phyloP scores from a whole-genome alignment of 805 yeast species.

The Ogataea nakhonphanomensis region DNA sequence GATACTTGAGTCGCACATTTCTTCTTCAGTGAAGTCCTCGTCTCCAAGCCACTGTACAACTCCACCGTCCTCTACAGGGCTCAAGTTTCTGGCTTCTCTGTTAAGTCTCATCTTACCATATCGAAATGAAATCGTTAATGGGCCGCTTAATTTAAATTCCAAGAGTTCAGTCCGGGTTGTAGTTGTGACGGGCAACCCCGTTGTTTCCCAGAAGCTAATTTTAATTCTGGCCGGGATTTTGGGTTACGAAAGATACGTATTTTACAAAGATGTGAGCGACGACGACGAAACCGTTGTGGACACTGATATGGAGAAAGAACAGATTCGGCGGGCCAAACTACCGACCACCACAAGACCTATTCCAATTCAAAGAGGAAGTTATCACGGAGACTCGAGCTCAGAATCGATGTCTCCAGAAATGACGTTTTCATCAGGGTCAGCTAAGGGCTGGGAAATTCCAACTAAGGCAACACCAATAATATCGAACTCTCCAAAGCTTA shows the following conservation, averaged over 20 bases:
- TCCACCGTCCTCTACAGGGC: conserved; percentile 9
- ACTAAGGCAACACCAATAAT: conserved; percentile 22
- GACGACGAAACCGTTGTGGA: conserved; percentile 5
- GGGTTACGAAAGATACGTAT: conserved; percentile 32
- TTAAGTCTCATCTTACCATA: conserved; percentile 44
- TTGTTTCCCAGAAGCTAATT: conserved; percentile 51
- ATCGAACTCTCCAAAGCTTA: conserved; percentile 21
- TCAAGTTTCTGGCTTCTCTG: conserved; percentile 45
- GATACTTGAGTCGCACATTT: conserved; percentile 9
- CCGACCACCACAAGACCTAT: conserved; percentile 19
- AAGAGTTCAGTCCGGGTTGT: conserved; percentile 41
- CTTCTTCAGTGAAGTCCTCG: conserved; percentile 2
- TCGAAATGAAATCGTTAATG: conserved; percentile 33
- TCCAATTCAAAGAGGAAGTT: conserved; percentile 18
- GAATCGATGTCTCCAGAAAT: conserved; percentile 15
- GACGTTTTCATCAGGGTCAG: conserved; percentile 15
- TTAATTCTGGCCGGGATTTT: conserved; percentile 51
- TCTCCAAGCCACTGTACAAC: neutral
- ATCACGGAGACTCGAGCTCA: conserved; percentile 2
- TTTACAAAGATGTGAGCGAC: conserved; percentile 1
- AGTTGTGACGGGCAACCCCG: conserved; percentile 54
- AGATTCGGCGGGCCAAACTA: too few species aligned
- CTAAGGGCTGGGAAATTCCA: conserved; percentile 45
- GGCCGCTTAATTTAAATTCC: conserved; percentile 29
- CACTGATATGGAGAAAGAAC: neutral